Conservation (phyloP, 345 rosid species). For the Corymbia maculata region DNA sequence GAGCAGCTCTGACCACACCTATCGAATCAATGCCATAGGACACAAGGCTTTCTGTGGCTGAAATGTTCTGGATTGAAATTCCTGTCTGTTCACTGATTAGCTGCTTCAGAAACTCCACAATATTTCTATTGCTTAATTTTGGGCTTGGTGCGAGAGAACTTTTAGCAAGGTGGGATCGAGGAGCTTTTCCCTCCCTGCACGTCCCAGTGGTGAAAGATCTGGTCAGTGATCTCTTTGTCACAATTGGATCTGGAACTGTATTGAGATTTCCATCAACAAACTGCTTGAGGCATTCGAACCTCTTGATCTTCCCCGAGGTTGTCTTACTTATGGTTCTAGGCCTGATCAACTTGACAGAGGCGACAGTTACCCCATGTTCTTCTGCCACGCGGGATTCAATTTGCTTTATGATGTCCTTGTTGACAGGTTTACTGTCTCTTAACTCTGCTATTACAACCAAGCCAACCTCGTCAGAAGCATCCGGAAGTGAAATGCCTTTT, state of each 20-base stretch:
- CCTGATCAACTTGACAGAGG: conserved; percentile 41
- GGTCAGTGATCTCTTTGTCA: conserved; percentile 12
- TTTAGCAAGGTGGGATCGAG: conserved; percentile 15
- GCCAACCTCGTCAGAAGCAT: conserved; percentile 51
- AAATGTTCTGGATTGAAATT: conserved; percentile 24
- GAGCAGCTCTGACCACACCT: conserved; percentile 67
- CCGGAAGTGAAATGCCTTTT: conserved; percentile 47
- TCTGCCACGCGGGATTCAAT: conserved; percentile 38
- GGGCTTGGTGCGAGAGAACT: conserved; percentile 10
- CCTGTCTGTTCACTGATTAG: conserved; percentile 47
- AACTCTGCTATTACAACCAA: conserved; percentile 66
- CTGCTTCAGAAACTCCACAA: conserved; percentile 34
- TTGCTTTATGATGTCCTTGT: conserved; percentile 21
- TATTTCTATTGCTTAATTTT: conserved; percentile 26
- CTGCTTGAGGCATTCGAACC: conserved; percentile 59
- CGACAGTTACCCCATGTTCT: conserved; percentile 48
- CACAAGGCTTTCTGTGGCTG: conserved; percentile 36
- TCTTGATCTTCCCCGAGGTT: conserved; percentile 65
- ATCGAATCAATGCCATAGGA: conserved; percentile 67
- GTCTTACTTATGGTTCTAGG: conserved; percentile 61
- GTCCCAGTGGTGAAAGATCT: conserved; percentile 42
- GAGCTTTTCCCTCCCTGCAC: conserved; percentile 29
- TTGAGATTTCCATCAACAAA: conserved; percentile 44
- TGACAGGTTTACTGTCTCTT: conserved; percentile 36
- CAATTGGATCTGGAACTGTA: conserved; percentile 22